Base-by-base conservation (phyloP, 2,329 filamentous ascomycete genomes). In the Diaporthe humulicola region DNA sequence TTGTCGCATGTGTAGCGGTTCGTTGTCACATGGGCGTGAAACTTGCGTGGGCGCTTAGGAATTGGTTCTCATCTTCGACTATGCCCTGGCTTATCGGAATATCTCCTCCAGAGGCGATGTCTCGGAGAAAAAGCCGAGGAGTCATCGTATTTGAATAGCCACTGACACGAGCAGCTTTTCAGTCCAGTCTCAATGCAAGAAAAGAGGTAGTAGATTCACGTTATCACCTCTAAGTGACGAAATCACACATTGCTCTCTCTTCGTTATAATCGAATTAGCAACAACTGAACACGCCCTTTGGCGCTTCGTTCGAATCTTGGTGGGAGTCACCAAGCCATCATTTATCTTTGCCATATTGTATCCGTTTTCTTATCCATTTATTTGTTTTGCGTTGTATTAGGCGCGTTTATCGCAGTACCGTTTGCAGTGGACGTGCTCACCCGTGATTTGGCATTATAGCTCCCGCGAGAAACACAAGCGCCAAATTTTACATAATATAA, bases 281-380 rank as follows among this genome's bases (percentile, higher is more conserved):
- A n/a, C 30, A 36, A 8, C 3, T 22, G 8, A 1, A 22, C 9
- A 2, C 7, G 17, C n/a, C 0, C 1, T n/a, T 36, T 0, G 22
- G 0, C 30, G 7, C 2, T 40, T 2, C 2, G 25, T 36, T 19
- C 2, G 4, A 14, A 22, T 4, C 19, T 8, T 14, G 12, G 4
- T 61, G 15, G 3, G 6, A 2, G 9, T 60, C 1, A 28, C 36
- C 28, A 4, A 3, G 38, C 4, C 3, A 6, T 2, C 0, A 25
- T 19, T 5, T 1, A 14, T 19, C 19, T 12, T 22, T 17, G 60
- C 5, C 38, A 42, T 17, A 9, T 30, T 30, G 22, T 17, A 0
- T 10, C n/a, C n/a, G n/a, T n/a, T n/a, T n/a, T n/a, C n/a, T n/a
- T n/a, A n/a, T n/a, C n/a, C n/a, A n/a, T n/a, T n/a, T n/a, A n/a